Evolutionary conservation across 139 green algal species (phyloP).

Genomic region (Closterium sp.): DNA sequence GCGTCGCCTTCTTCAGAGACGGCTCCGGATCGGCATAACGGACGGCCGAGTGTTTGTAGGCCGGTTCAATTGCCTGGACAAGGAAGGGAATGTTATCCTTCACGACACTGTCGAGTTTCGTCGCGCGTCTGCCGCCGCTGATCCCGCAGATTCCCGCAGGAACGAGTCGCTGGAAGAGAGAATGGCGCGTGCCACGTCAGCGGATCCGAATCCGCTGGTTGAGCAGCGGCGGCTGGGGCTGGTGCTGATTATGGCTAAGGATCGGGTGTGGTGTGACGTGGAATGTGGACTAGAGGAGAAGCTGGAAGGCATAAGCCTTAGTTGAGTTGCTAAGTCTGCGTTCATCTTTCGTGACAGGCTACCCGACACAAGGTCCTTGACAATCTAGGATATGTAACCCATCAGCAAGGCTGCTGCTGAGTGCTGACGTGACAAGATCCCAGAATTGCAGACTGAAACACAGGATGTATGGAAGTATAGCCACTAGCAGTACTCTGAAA

Average conservation of each 20-base stretch:
- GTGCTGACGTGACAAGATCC: no score
- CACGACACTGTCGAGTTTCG: conserved; percentile 41
- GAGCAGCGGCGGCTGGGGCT: background rate
- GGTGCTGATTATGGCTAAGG: background rate
- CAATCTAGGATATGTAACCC: no score
- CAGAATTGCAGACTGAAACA: no score
- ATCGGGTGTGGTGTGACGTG: background rate
- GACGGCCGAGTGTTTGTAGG: conserved; percentile 60
- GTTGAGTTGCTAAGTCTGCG: background rate
- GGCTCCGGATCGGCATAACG: conserved; percentile 54
- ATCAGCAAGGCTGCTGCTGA: no score
- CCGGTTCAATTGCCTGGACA: conserved; percentile 65
- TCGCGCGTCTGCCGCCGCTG: background rate
- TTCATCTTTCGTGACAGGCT: no score
- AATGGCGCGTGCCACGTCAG: background rate
- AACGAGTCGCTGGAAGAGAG: background rate
- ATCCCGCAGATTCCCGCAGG: background rate
- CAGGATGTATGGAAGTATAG: no score
- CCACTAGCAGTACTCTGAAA: no score
- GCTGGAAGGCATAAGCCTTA: background rate
- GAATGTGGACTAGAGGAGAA: background rate
- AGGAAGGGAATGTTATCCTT: conserved; percentile 70
- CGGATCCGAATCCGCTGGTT: background rate
- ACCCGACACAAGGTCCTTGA: no score
- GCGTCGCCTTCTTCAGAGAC: background rate